These are phyloP conservation scores for Leucaena leucocephala DNA, from an alignment of 306 rosid species.

Conservation along the genomic window DNA sequence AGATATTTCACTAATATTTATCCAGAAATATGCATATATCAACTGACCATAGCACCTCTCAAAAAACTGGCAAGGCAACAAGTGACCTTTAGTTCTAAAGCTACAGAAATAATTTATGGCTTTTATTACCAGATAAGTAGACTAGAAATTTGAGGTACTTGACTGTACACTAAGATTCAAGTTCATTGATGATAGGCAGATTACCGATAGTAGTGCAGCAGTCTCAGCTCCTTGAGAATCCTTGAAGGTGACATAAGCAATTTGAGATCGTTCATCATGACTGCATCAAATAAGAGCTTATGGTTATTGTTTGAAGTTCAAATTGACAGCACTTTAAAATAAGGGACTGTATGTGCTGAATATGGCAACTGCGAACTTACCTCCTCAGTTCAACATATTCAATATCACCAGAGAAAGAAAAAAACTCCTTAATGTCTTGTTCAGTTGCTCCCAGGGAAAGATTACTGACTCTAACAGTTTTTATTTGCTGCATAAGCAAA, in stretches of 20 bases:
- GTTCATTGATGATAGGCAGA: conserved; percentile 27
- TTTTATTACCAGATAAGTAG: conserved; percentile 17
- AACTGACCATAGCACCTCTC: conserved; percentile 6
- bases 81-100: neutral
- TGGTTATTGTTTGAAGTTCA: neutral
- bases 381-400: conserved; percentile 82
- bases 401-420: conserved; percentile 94
- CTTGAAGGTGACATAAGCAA: conserved; percentile 89
- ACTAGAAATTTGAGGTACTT: neutral
- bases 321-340: conserved; percentile 21
- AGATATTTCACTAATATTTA: conserved; percentile 5
- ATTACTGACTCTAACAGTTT: conserved; percentile 74
- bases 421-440: conserved; percentile 86
- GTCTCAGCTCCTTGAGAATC: conserved; percentile 94
- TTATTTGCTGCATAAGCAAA: conserved; percentile 50
- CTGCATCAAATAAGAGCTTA: conserved; percentile 51
- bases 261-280: conserved; percentile 87
- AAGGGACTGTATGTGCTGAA: conserved; percentile 6
- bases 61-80: conserved; percentile 17
- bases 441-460: conserved; percentile 96
- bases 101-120: neutral
- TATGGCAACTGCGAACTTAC: conserved; percentile 52
- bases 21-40: conserved; percentile 27
- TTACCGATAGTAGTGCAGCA: conserved; percentile 90
- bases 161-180: conserved; percentile 5